Base-by-base conservation (phyloP, 257 asterid genomes). In the Pogostemon cablin region DNA sequence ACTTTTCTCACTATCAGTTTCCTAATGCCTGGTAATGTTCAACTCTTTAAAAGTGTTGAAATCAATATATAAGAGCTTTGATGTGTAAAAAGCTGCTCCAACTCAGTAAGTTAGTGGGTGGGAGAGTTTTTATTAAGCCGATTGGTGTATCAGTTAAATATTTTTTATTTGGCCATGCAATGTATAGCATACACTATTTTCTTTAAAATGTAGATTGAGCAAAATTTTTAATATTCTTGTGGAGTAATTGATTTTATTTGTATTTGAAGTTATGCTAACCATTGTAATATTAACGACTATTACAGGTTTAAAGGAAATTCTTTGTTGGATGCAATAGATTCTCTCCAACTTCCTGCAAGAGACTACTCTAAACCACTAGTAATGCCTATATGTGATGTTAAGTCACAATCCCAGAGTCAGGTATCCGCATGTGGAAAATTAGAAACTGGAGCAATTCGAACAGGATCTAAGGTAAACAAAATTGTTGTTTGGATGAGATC, bases 291-390 rank as follows among this genome's bases (percentile, higher is more conserved):
- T 59, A 25, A 25, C 10, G 55, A 50, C 41, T 17, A 71, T 78
- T 78, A 77, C 88, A 91, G 99, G 99, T 91, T 58, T 80, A 81
- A 61, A 72, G 99, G 99, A 69, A 87, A 88, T 74, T 80, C 77
- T 79, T 83, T 95, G 48, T 72, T 95, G 87, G 97, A 95, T 61
- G 95, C 93, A 58, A 87, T 91, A 60, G 99, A 95, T 87, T 91
- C 92, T 64, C 86, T 95, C 77, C 89, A 80, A 73, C 95, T 88
- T 83, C 98, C 95, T 65, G 75, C 69, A 32, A 88, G 99, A 75
- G 95, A 95, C 73, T 91, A 84, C 78, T 80, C 90, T 41, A 91
- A 84, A 78, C 96, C 99, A 8, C 71, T 91, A 48, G 67, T 86
- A 32, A 72, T 95, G 87, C 99, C 99, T 7, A 80, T 95, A 25